Base-by-base conservation (phyloP, 2,329 filamentous ascomycete genomes). In the Hortaea werneckii region DNA sequence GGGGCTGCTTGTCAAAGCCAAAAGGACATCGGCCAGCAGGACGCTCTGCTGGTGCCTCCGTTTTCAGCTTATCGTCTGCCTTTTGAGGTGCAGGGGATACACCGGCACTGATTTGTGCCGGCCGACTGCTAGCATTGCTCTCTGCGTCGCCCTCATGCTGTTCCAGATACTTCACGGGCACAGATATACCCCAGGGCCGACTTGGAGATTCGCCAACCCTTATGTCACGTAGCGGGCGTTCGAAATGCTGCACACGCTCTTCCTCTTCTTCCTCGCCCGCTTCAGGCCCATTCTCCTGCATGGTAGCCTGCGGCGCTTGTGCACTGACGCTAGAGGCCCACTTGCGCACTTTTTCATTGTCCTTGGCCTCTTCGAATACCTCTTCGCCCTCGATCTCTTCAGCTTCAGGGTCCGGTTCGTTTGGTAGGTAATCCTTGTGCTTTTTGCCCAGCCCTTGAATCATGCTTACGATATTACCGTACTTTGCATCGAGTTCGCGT, bases 171-270 rank as follows among this genome's bases (percentile, higher is more conserved):
- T 67, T 66, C n/a, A 65, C 65, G 2, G 89, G 89, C 0, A 95
- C 82, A 5, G 80, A 79, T 43, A 95, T 94, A 5, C 89, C 89
- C 89, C 89, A 95, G 10, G 90, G 90, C 39, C 90, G 77, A 64
- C 85, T 94, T 5, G 90, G 90, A 10, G 87, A 94, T 66, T 96
- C 90, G 38, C 90, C 90, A 20, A 96, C 81, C n/a, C 90, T 77
- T 7, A 96, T 79, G 57, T 95, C 90, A 60, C 90, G 87, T 43
- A 96, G 65, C 0, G 85, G 82, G 39, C 89, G 78, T 54, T 94
- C 87, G 61, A 95, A 95, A 58, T 82, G 85, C 47, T 81, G 76
- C 52, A 80, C 74, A 46, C 87, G 77, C 39, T 81, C 75, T n/a
- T 35, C 32, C 32, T 35, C 32, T 28, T 80, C 77, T 2, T 78